phyloP scores from a whole-genome alignment of 1,139 yeast species.

The Blastobotrys arbuscula region DNA sequence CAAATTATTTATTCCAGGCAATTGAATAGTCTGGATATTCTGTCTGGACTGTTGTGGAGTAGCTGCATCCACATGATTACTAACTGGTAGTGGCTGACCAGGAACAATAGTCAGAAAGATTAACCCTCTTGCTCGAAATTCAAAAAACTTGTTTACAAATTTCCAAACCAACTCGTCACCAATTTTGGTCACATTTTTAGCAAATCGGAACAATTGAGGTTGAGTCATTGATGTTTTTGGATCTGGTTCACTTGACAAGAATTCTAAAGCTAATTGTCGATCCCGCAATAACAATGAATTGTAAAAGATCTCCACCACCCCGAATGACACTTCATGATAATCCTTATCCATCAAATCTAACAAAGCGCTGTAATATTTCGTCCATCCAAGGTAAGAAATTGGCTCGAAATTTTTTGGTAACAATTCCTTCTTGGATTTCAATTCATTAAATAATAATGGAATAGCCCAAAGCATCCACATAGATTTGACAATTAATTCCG shows the following conservation, averaged over 20 bases:
- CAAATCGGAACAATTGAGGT: neutral
- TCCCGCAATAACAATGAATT: neutral
- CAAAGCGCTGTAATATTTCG: neutral
- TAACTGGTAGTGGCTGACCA: neutral
- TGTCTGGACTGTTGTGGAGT: neutral
- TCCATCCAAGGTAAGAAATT: neutral
- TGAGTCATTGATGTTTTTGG: neutral
- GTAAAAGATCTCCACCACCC: neutral
- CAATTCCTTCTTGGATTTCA: neutral
- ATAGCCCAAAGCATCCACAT: slow-evolving; percentile 1
- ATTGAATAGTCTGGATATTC: neutral
- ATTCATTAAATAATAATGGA: neutral
- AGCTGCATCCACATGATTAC: too few species aligned
- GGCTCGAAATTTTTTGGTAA: too few species aligned
- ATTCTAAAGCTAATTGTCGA: neutral
- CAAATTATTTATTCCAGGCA: too few species aligned
- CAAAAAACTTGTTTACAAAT: neutral
- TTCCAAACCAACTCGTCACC: neutral
- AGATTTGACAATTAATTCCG: neutral
- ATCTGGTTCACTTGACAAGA: neutral
- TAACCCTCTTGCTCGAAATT: neutral
- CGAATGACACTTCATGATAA: neutral
- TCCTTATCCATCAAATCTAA: neutral
- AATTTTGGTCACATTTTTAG: too few species aligned
- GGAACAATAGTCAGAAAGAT: neutral